phyloP scores from a whole-genome alignment of 225 moss, liverwort and hornwort genomes.

The Sphagnum tenellum region DNA sequence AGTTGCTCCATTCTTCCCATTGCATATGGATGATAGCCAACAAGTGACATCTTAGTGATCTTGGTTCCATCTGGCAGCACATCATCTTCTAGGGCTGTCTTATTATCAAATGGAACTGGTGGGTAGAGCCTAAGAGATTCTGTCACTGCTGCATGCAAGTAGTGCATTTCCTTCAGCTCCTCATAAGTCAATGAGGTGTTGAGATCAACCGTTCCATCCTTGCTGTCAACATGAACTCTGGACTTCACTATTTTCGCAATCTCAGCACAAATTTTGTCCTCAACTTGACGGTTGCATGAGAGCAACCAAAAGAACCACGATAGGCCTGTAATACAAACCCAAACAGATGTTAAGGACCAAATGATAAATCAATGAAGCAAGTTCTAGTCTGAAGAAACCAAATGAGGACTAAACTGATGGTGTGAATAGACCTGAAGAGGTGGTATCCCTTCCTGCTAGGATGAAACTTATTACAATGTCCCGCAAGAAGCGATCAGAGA shows the following conservation, averaged over 20 bases:
- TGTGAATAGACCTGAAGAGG: slow-evolving; percentile 6
- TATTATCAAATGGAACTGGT: slow-evolving; percentile 10
- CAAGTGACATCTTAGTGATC: neutral
- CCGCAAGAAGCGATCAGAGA: slow-evolving; percentile 18
- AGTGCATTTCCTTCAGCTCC: slow-evolving; percentile 4
- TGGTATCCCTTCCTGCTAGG: slow-evolving; percentile 33
- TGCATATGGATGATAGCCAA: slow-evolving; percentile 14
- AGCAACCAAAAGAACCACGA: slow-evolving; percentile 40
- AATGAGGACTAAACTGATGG: no score
- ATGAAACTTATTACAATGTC: slow-evolving; percentile 38
- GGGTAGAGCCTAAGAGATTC: slow-evolving; percentile 23
- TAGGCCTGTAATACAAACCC: no score
- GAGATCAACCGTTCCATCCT: no score
- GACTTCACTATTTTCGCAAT: neutral
- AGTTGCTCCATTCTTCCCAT: slow-evolving; percentile 27
- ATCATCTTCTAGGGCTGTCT: slow-evolving; percentile 10
- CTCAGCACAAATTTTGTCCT: slow-evolving; percentile 13
- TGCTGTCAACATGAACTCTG: no score
- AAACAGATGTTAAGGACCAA: no score
- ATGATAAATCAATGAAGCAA: no score
- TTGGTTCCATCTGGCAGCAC: slow-evolving; percentile 21
- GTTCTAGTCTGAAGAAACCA: no score
- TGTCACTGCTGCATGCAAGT: slow-evolving; percentile 12
- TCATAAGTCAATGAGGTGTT: neutral
- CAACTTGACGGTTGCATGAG: slow-evolving; percentile 12